Evolutionary conservation across 2,329 filamentous ascomycete species (phyloP), one percentile per base, ranked within the genome.

Genomic region (Penicillium sp.): DNA sequence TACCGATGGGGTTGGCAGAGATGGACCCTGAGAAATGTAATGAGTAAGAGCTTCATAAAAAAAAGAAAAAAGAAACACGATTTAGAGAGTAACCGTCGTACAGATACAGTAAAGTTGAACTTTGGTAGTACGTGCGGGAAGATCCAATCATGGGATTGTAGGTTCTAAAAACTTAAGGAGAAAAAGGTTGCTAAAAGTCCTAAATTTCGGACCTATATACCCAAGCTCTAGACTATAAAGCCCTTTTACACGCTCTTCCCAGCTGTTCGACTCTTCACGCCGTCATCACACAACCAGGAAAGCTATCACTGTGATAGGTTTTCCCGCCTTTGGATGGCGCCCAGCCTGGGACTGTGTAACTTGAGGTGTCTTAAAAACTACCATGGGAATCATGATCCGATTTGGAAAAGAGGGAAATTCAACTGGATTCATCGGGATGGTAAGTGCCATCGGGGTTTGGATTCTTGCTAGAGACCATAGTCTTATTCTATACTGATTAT

Each of bases 301-400:
- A 43, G 26, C 29, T 48, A 22, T 61, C 53, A 52, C 41, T 50
- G 33, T 63, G 49, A 60, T 63, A 60, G 61, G 53, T 45, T 48
- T 51, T 27, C 24, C 46, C 21, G 48, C 35, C 26, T 45, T 33
- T 52, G 33, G 43, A 55, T 56, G 33, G 45, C 21, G 35, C 31
- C 47, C 44, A 53, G 55, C 49, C 50, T 62, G 52, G 53, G 24
- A 53, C 52, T 48, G 62, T 65, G 63, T 66, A 62, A 66, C 63
- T 62, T 58, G 55, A 59, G 26, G 27, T 55, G 63, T 61, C 63
- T 63, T 53, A 55, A 56, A 64, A 35, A 48, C 33, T 52, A 27
- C 48, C 45, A 21, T 48, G 31, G 39, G 22, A 39, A 50, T 41
- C 35, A 41, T 29, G n/a, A 37, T 35, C 33, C 9, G 27, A 41